phyloP scores from a whole-genome alignment of 192 early-diverging fungal genomes.

The Backusella tuberculispora region DNA sequence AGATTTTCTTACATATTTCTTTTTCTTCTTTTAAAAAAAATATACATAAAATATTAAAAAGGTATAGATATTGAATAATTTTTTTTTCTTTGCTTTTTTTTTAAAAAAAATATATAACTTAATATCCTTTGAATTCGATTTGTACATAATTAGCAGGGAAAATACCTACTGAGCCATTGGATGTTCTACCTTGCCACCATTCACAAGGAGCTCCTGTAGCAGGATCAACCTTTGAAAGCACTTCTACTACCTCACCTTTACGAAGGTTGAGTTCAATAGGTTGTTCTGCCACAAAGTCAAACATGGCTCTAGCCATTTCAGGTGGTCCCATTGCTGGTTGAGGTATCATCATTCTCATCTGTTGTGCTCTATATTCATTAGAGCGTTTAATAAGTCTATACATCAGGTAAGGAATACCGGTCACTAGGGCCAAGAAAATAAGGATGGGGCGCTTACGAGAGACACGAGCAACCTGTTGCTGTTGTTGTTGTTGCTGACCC shows the following conservation, averaged over 20 bases:
- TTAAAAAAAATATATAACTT: not conserved
- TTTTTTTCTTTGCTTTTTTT: not conserved
- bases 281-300: conserved; percentile 78
- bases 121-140: conserved; percentile 70
- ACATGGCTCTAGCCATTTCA: conserved; percentile 89
- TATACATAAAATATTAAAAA: conserved; percentile 15
- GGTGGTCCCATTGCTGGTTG: conserved; percentile 52
- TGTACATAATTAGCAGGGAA: conserved; percentile 94
- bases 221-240: conserved; percentile 83
- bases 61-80: not conserved
- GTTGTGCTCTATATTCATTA: conserved; percentile 43
- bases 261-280: conserved; percentile 83
- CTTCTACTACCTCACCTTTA: conserved; percentile 88
- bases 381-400: conserved; percentile 78
- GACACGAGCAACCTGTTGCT: conserved; percentile 39
- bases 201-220: conserved; percentile 68
- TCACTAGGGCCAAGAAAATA: conserved; percentile 81
- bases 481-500: not conserved
- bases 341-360: conserved; percentile 27
- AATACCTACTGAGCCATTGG: conserved; percentile 80
- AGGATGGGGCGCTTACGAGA: conserved; percentile 66
- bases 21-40: not conserved
- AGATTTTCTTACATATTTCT: conserved; percentile 4
- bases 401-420: conserved; percentile 93
- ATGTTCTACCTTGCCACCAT: conserved; percentile 92